phyloP scores from a whole-genome alignment of 2,329 filamentous ascomycete species.

The Phialocephala sp. region DNA sequence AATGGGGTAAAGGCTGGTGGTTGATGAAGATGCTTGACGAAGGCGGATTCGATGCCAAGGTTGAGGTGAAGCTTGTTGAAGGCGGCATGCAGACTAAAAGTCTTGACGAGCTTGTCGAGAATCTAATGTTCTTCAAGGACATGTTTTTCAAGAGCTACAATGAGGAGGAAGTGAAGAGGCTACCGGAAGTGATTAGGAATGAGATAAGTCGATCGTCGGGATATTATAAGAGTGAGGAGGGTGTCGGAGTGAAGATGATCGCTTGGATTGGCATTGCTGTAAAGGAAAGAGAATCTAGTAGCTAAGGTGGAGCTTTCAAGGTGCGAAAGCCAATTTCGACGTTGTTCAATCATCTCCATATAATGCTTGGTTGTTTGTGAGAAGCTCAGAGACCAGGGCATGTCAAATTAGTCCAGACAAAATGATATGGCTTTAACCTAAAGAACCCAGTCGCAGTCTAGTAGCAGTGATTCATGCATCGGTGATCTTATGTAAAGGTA shows the following conservation, averaged over 20 bases:
- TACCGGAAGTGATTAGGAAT: slow-evolving; percentile 14
- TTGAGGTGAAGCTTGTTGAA: slow-evolving; percentile 18
- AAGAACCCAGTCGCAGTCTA: no score
- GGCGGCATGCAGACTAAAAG: slow-evolving; percentile 18
- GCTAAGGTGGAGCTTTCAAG: no score
- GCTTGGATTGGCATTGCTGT: no score
- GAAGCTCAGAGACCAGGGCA: no score
- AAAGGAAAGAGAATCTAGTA: no score
- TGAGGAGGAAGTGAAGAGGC: slow-evolving; percentile 18
- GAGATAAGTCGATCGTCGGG: slow-evolving; percentile 22
- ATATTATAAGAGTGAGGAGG: slow-evolving; percentile 18
- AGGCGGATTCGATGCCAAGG: slow-evolving; percentile 23
- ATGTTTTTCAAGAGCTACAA: slow-evolving; percentile 23
- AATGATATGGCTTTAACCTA: no score
- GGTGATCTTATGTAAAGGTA: not conserved
- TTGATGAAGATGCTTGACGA: slow-evolving; percentile 24
- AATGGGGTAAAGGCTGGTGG: slow-evolving; percentile 22
- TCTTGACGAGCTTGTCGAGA: slow-evolving; percentile 23
- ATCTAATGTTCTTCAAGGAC: slow-evolving; percentile 24
- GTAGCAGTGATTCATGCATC: no score
- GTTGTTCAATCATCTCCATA: no score
- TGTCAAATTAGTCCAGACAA: no score
- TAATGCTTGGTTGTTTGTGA: no score
- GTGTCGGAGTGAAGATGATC: slow-evolving; percentile 21
- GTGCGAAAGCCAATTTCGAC: no score